Evolutionary conservation across 2,329 filamentous ascomycete species (phyloP), one percentile per base, ranked within the genome.

Genomic region (Stagonosporopsis rhizophila): DNA sequence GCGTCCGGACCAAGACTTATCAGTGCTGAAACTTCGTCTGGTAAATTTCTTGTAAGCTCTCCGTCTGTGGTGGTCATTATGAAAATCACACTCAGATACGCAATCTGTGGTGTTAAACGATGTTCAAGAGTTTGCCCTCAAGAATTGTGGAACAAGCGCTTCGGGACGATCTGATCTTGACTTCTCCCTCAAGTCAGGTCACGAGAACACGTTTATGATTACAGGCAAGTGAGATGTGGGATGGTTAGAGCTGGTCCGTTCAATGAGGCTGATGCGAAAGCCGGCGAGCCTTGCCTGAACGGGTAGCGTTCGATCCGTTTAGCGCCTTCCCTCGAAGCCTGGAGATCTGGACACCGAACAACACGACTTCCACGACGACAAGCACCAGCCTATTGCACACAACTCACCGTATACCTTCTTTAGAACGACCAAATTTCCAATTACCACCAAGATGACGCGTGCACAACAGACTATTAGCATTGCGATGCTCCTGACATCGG

Each of bases 381-480:
- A 59, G 49, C 41, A 47, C 35, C 39, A 56, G 44, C 41, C 39
- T 51, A 56, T 17, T 40, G 20, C 50, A 56, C 47, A 51, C 30
- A 41, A 50, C 62, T 58, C 57, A 68, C 66, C 58, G 55, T 50
- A 67, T 65, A 63, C 66, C 42, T 47, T 68, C 66, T 28, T 64
- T 66, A 48, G 34, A 56, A 22, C 28, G 39, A 35, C 20, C 47
- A 45, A 47, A 20, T 11, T 25, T 15, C 34, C n/a, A 44, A 39
- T 11, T 11, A 47, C 57, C 46, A 59, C 67, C 79, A 88, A 65
- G 63, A 98, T 98, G 95, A 96, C 95, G 66, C 92, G 93, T 79
- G 95, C 95, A 20, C 89, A 91, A 77, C 93, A 98, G 79, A 94
- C 91, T 64, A 88, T 97, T 75, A 96, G 92, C 60, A 84, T 96